phyloP scores from a whole-genome alignment of 1,284 basidiomycete genomes.

The Boletus hoseneyae region DNA sequence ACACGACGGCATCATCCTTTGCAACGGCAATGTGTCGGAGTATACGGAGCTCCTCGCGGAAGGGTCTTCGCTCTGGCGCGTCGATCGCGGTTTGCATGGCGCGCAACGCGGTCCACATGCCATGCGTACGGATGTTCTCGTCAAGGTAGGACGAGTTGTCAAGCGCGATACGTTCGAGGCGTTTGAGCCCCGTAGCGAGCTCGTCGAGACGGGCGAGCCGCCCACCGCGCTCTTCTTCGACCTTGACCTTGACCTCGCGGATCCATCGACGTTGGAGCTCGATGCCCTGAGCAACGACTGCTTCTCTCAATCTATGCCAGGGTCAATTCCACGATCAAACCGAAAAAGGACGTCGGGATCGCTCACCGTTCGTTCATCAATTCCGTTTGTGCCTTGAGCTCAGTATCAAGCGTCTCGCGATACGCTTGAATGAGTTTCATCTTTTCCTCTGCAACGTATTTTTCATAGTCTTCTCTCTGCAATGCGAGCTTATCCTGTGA shows the following conservation, averaged over 20 bases:
- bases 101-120: constrained; percentile 74
- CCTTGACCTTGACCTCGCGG: constrained; percentile 91
- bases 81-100: constrained; percentile 59
- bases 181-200: constrained; percentile 86
- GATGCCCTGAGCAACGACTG: constrained; percentile 94
- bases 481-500: constrained; percentile 80
- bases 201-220: constrained; percentile 94
- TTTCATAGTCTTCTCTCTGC: constrained; percentile 86
- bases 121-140: constrained; percentile 85
- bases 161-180: constrained; percentile 85
- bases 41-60: constrained; percentile 86
- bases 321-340: constrained; percentile 1
- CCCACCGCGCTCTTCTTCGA: constrained; percentile 95
- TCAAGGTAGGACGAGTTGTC: constrained; percentile 90
- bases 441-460: constrained; percentile 80
- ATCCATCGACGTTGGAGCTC: constrained; percentile 98
- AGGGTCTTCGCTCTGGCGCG: constrained; percentile 66
- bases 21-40: constrained; percentile 73
- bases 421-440: constrained; percentile 74
- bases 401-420: constrained; percentile 82
- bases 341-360: not conserved
- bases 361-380: constrained; percentile 90
- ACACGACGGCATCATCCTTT: constrained; percentile 65
- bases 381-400: constrained; percentile 86
- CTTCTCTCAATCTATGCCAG: constrained; percentile 75